A percentile compares a stretch with the other conserved stretches of the same genome.
These are phyloP conservation scores for Arthroderma sp. DNA, from an alignment of 2,329 filamentous ascomycete genomes.

Conservation along the genomic window DNA sequence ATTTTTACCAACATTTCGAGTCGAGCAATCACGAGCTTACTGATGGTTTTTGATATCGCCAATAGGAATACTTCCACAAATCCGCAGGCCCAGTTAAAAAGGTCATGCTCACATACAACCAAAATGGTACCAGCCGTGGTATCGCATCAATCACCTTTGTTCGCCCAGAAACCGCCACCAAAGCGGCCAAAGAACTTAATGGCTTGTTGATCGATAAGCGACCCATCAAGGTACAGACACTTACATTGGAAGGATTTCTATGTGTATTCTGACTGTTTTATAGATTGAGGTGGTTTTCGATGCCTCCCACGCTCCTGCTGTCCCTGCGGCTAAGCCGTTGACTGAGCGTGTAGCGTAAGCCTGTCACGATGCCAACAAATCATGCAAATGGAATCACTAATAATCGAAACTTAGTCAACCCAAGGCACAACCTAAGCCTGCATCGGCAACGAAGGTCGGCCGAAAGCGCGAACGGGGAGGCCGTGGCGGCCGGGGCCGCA, in stretches of 20 bases:
- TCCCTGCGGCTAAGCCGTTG: conserved; percentile 58
- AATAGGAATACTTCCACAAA: conserved; percentile 90
- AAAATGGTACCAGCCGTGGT: conserved; percentile 80
- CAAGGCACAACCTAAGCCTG: conserved; percentile 70
- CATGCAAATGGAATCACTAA: background rate
- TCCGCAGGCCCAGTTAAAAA: conserved; percentile 82
- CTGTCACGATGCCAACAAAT: background rate
- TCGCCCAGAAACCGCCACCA: conserved; percentile 67
- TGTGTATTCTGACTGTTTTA: background rate
- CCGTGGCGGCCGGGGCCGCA: conserved; percentile 43
- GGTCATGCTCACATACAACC: conserved; percentile 84
- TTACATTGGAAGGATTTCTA: conserved; percentile 1
- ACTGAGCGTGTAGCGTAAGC: conserved; percentile 69
- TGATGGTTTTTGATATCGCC: conserved; percentile 35
- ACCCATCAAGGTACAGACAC: conserved; percentile 67
- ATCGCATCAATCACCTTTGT: conserved; percentile 80
- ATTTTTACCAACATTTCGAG: conserved; percentile 15
- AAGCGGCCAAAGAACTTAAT: conserved; percentile 73
- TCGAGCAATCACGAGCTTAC: conserved; percentile 22
- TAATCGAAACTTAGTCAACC: conserved; percentile 33
- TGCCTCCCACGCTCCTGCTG: conserved; percentile 55
- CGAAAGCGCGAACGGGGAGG: conserved; percentile 32
- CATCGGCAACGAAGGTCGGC: conserved; percentile 58
- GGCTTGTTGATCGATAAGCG: conserved; percentile 79
- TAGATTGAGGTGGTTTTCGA: conserved; percentile 86